phyloP scores from a whole-genome alignment of 352 stramenopile species.

The Phytophthora capsici region DNA sequence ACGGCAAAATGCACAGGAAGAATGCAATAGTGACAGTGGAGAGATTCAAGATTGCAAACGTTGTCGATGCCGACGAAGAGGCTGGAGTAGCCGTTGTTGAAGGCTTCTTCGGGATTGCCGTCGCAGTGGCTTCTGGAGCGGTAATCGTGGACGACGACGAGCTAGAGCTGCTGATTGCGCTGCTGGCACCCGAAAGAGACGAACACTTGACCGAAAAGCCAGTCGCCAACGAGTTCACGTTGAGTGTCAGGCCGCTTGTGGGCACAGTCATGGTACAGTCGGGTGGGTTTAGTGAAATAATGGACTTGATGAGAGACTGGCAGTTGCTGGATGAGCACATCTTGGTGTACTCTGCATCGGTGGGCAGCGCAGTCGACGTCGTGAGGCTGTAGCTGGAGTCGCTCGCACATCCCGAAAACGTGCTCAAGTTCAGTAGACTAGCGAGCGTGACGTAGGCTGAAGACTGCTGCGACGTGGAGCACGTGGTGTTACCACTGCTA shows the following conservation, averaged over 20 bases:
- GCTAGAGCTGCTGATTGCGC: background rate
- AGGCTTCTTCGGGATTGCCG: background rate
- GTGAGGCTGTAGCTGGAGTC: slow-evolving; percentile 15
- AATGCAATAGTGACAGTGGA: background rate
- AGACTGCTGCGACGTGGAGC: slow-evolving; percentile 6
- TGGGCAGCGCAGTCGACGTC: slow-evolving; percentile 32
- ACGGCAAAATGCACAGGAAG: background rate
- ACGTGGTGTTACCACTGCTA: background rate
- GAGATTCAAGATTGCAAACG: background rate
- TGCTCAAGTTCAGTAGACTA: background rate
- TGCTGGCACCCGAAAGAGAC: slow-evolving; percentile 12
- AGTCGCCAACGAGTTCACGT: slow-evolving; percentile 30
- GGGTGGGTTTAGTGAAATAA: slow-evolving; percentile 23
- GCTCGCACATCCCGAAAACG: background rate
- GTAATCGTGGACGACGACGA: background rate
- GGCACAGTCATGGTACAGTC: slow-evolving; percentile 36
- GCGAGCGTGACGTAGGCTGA: slow-evolving; percentile 7
- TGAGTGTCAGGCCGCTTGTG: slow-evolving; percentile 33
- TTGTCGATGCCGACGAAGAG: background rate
- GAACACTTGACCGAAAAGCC: slow-evolving; percentile 18
- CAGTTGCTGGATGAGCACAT: slow-evolving; percentile 40
- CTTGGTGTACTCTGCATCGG: slow-evolving; percentile 30
- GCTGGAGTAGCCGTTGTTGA: background rate
- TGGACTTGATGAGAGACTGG: slow-evolving; percentile 25
- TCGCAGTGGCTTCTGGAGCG: background rate